Evolutionary conservation across 2,329 filamentous ascomycete species (phyloP).

Genomic region (Penicillium sumatraense): DNA sequence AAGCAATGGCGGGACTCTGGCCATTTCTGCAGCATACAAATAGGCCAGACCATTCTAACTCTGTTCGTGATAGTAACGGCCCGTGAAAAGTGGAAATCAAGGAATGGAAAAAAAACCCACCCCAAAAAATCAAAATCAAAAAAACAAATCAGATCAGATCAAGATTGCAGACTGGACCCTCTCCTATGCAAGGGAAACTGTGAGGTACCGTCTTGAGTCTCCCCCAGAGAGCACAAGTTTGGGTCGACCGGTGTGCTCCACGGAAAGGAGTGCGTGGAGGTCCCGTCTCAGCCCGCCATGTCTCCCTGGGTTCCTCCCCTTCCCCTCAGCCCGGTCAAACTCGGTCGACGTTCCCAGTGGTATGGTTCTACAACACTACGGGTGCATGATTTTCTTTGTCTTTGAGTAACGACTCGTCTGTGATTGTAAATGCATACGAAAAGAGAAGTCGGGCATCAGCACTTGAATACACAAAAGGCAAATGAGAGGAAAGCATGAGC

Average conservation of each 20-base stretch:
- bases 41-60: conserved; percentile 12
- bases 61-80: background rate
- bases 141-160: background rate
- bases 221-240: background rate
- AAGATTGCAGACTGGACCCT: background rate
- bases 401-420: conserved; percentile 10
- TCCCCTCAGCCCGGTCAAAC: background rate
- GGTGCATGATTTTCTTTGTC: background rate
- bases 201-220: conserved; percentile 12
- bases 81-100: conserved; percentile 5
- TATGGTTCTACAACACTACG: background rate
- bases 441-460: background rate
- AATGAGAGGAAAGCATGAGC: conserved; percentile 16
- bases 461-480: background rate
- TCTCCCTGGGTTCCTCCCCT: conserved; percentile 7
- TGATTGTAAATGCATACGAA: conserved; percentile 7
- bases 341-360: background rate
- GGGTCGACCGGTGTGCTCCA: conserved; percentile 11
- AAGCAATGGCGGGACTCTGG: conserved; percentile 1
- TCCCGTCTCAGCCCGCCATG: conserved; percentile 14
- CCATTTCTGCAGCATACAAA: conserved; percentile 8
- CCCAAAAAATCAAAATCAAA: background rate
- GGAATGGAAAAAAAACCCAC: no score
- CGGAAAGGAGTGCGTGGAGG: conserved; percentile 12
- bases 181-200: conserved; percentile 8